Evolutionary conservation across 495 filamentous ascomycete genomes (phyloP), one percentile per base, ranked within the genome.

Genomic region (Elasticomyces elasticus): DNA sequence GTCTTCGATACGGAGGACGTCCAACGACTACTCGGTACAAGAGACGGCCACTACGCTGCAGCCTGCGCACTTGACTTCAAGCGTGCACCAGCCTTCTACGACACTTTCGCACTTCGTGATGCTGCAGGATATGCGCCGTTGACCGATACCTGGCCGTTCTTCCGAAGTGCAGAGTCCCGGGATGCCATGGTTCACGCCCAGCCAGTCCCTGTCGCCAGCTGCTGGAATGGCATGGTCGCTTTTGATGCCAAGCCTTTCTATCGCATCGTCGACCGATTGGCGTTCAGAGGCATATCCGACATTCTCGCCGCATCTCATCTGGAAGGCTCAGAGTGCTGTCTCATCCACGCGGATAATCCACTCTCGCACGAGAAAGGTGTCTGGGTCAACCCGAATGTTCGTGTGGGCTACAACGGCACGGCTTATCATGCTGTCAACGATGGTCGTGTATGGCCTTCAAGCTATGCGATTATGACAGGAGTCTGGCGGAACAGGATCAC

Each of bases 71-170:
- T 94, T 54, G 89, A 95, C 63, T 92, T 88, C 61, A 69, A 74
- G 10, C 76, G 77, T 27, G 80, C 84, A 0, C 82, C 85, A 2
- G 31, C 60, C 2, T 89, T 82, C 69, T 90, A 92, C 68, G 89
- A 94, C 63, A 89, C 86, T 1, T 92, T 94, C 63, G 89, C 89
- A 19, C 73, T 91, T 5, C 83, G 88, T 1, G 89, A 94, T 64
- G 68, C 71, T 7, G 57, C 71, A 2, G 89, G 87, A 42, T 66
- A 79, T 50, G 78, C 82, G 51, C 69, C 76, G 15, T 66, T 81
- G 7, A 79, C 79, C 53, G 74, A 79, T 52, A 83, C 76, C 22
- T 94, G 84, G 79, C 89, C 89, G 0, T 94, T 83, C 69, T 95
- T 95, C 61, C 72, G 76, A 26, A 76, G 83, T 2, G 59, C 69